phyloP scores from a whole-genome alignment of 2,329 filamentous ascomycete species.

The Amesomyces nigricolor region DNA sequence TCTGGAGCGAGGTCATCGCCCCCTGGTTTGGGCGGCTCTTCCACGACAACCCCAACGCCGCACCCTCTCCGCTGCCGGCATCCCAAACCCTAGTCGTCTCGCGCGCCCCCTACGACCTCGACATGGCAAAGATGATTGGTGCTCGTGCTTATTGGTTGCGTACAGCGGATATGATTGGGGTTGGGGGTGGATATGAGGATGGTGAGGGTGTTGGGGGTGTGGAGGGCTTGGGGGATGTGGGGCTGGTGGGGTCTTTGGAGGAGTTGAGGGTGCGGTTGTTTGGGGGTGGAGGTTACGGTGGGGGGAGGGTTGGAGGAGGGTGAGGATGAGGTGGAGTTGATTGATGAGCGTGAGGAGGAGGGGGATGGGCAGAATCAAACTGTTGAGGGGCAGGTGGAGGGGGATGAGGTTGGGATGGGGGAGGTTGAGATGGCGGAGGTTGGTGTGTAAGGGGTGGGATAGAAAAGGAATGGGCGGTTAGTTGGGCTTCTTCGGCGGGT shows the following conservation, averaged over 20 bases:
- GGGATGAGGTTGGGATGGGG: neutral
- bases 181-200: neutral
- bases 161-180: neutral
- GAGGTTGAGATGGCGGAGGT: neutral
- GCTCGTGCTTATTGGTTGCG: constrained; percentile 5
- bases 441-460: too few species aligned
- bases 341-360: neutral
- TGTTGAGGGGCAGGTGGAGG: neutral
- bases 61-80: neutral
- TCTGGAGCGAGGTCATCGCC: neutral
- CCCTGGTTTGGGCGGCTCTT: neutral
- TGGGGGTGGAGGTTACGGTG: too few species aligned
- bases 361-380: neutral
- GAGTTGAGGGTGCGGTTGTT: neutral
- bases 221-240: neutral
- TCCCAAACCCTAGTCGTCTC: neutral
- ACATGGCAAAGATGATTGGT: neutral
- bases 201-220: neutral
- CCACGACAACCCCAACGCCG: neutral
- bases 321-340: neutral
- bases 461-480: too few species aligned
- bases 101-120: constrained; percentile 3
- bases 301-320: neutral
- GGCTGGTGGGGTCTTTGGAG: neutral
- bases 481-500: too few species aligned